Evolutionary conservation across 73 alveolate genomes (phyloP), one percentile per base, ranked within the genome.

Genomic region (Chromera velia): DNA sequence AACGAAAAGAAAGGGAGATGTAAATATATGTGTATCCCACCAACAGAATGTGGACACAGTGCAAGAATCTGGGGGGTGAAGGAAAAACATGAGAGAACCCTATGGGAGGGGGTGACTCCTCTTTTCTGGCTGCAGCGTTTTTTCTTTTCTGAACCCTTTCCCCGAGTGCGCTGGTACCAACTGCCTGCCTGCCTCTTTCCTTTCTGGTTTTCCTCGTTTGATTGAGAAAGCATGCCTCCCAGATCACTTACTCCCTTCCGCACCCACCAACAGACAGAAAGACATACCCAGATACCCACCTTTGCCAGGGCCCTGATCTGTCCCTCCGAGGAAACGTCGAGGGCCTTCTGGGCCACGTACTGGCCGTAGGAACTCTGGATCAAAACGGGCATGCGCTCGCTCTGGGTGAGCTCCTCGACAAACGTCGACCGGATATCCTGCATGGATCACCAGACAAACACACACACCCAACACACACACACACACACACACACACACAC

Each of bases 281-380:
- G 70, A 27, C 76, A 73, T 69, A 70, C 71, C 0, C 74, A 76
- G 0, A 76, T 78, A 24, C 26, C 28, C 24, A 75, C 69, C 7
- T 29, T 4, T 6, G 83, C 81, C 13, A 87, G 84, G 18, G 69
- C 64, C 17, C 73, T 70, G 76, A 71, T 81, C 45, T 85, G 90
- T 33, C 65, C 70, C 32, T 83, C 91, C 46, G 62, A 65, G 32
- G 92, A 84, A n/a, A 90, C 27, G 27, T 83, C 65, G 28, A 89
- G 72, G 29, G 94, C 93, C 34, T 87, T 91, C 82, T 91, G 90
- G 74, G 87, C 84, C 0, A 89, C 95, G 78, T 84, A 86, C 73
- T 87, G 84, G 45, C 93, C 96, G 71, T 78, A 89, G 68, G 81
- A 77, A 78, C 88, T 89, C 70, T 89, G 83, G 82, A 93, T 90